Percentiles rank a stretch among this genome's conserved stretches.
These are phyloP conservation scores for Dendrostoma leiphaemia DNA, from an alignment of 2,329 filamentous ascomycete species.

Conservation along the genomic window DNA sequence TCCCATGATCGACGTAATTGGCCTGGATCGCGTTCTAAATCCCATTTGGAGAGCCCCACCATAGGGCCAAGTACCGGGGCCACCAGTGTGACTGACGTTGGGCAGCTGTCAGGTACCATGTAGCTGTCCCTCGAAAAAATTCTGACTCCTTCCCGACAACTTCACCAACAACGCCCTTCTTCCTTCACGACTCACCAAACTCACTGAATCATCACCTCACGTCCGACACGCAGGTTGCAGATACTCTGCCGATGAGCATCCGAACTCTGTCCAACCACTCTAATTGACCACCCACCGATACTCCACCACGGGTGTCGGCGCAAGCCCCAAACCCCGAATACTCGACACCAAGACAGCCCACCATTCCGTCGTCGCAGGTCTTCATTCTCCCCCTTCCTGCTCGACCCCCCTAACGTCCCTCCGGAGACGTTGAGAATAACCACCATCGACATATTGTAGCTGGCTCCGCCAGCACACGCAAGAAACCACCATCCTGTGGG, in stretches of 20 bases:
- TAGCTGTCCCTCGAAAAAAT: too few species aligned
- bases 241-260: not conserved
- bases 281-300: conserved; percentile 64
- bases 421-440: conserved; percentile 57
- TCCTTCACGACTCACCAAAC: not conserved
- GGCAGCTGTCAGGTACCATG: too few species aligned
- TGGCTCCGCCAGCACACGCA: conserved; percentile 82
- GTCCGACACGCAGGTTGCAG: not conserved
- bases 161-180: not conserved
- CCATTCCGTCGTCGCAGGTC: conserved; percentile 82
- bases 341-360: conserved; percentile 67
- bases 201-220: too few species aligned
- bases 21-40: not conserved
- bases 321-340: conserved; percentile 52
- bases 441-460: conserved; percentile 58
- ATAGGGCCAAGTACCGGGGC: not conserved
- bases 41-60: not conserved
- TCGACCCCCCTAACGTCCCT: conserved; percentile 88
- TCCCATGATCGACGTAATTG: not conserved
- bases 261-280: not conserved
- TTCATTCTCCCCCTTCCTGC: conserved; percentile 80
- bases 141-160: not conserved
- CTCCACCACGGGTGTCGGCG: conserved; percentile 78
- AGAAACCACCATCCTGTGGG: conserved; percentile 71
- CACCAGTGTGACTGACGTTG: not conserved